Evolutionary conservation across 495 filamentous ascomycete genomes (phyloP).

Genomic region (Tuber brumale): DNA sequence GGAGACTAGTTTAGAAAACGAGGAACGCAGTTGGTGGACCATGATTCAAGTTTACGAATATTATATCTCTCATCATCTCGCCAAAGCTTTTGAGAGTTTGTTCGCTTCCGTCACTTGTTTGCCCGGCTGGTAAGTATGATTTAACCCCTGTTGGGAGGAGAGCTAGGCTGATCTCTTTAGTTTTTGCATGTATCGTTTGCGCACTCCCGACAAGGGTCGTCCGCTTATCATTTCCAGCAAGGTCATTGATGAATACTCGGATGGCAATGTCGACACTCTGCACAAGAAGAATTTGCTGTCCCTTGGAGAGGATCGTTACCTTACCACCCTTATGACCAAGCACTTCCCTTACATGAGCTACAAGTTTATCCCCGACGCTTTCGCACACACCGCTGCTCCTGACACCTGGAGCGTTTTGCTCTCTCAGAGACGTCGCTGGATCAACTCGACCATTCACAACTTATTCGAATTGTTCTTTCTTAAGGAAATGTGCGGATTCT

Average conservation of each 20-base stretch:
- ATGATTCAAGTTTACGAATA: constrained; percentile 99
- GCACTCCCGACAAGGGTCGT: constrained; percentile 83
- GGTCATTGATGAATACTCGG: constrained; percentile 78
- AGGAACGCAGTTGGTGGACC: constrained; percentile 91
- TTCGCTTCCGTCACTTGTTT: constrained; percentile 96
- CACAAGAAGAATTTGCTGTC: constrained; percentile 97
- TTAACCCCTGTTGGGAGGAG: not conserved
- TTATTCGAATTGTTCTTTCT: constrained; percentile 79
- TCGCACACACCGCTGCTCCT: constrained; percentile 84
- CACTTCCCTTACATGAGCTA: constrained; percentile 91
- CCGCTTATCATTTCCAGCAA: constrained; percentile 87
- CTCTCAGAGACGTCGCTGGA: constrained; percentile 95
- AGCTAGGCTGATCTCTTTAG: constrained; percentile 50
- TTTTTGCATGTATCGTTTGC: constrained; percentile 97
- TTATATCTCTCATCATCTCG: constrained; percentile 88
- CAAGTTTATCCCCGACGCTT: constrained; percentile 91
- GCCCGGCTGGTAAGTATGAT: constrained; percentile 79
- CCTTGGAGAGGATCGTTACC: constrained; percentile 92
- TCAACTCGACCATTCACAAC: constrained; percentile 98
- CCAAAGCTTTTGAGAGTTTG: constrained; percentile 91
- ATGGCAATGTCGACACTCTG: constrained; percentile 82
- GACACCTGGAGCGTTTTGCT: constrained; percentile 88
- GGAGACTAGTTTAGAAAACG: constrained; percentile 92
- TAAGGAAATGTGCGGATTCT: constrained; percentile 93
- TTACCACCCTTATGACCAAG: constrained; percentile 97